Evolutionary conservation across 805 yeast species (phyloP), one percentile per base, ranked within the genome.

Genomic region (Debaryomyces hansenii): DNA sequence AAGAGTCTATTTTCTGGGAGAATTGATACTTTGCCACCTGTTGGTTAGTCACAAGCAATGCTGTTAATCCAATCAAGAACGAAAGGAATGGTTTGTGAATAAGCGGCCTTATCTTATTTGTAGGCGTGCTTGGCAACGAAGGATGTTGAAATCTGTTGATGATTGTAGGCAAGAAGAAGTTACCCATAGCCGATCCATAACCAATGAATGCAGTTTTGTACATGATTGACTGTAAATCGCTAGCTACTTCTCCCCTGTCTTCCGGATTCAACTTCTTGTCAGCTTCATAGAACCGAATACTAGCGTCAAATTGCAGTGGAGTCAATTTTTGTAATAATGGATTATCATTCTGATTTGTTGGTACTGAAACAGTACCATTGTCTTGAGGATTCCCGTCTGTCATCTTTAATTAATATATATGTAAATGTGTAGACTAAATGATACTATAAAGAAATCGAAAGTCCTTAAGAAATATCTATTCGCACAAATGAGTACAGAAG

Each of bases 241-340:
- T 45, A 2, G 71, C 59, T 33, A 72, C 49, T 14, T 57, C 56
- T 3, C 41, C 45, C 31, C 77, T 54, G 47, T 72, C 77, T 5
- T 60, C 51, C 1, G 49, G 44, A n/a, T 56, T 57, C 40, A 72
- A 58, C 27, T 55, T 47, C 29, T 61, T 67, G 52, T 72, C 77
- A 4, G 75, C 75, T 49, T 72, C 71, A 50, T 70, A 72, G 49
- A 72, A 72, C 16, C 58, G 48, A 34, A 71, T 64, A 45, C 66
- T 59, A n/a, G 72, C 70, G 27, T 69, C 54, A 53, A 70, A 63
- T 48, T 70, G 70, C n/a, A 57, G 52, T 2, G 69, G 68, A 7
- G 63, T 55, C 27, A 70, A 58, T 43, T 54, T 58, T 21, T 60
- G 53, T 28, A 54, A 45, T 31, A 66, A 51, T 4, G 72, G 72